A percentile compares a stretch with the other conserved stretches of the same genome.
phyloP scores from a whole-genome alignment of 139 green algal species.

The Chlorella sp. region DNA sequence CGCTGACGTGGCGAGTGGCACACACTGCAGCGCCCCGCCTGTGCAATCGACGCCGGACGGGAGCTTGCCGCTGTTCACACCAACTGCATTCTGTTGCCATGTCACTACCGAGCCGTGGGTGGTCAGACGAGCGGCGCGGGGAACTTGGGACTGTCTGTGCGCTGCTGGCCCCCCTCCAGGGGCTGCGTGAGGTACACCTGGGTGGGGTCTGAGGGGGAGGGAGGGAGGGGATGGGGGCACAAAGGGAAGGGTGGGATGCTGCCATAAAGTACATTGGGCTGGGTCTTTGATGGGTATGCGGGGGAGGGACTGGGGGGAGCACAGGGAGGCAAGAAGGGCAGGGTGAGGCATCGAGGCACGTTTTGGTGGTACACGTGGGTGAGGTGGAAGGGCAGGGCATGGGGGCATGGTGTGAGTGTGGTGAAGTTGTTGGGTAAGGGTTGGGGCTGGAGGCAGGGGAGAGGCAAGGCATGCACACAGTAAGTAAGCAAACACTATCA shows the following conservation, averaged over 20 bases:
- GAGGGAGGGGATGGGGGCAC: too few species aligned
- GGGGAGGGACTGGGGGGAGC: too few species aligned
- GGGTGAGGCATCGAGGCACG: neutral
- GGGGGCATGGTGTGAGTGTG: too few species aligned
- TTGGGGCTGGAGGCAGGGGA: too few species aligned
- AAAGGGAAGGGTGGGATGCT: neutral
- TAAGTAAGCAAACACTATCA: too few species aligned
- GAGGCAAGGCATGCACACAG: neutral
- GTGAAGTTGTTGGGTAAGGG: too few species aligned
- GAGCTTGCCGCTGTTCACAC: too few species aligned
- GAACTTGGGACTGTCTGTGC: slow-evolving; percentile 38
- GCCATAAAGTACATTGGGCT: too few species aligned
- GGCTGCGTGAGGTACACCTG: slow-evolving; percentile 44
- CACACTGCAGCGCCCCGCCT: too few species aligned
- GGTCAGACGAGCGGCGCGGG: slow-evolving; percentile 16
- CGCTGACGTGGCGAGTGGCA: too few species aligned
- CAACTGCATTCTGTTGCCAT: neutral
- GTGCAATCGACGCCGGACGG: too few species aligned
- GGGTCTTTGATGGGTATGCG: too few species aligned
- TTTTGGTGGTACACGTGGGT: neutral
- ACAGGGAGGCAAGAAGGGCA: neutral
- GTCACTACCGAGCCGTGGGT: neutral
- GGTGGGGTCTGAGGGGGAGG: slow-evolving; percentile 12
- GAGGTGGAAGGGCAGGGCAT: neutral
- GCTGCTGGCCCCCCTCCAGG: neutral